phyloP scores from a whole-genome alignment of 2,329 filamentous ascomycete species.

The Phialophora expanda region DNA sequence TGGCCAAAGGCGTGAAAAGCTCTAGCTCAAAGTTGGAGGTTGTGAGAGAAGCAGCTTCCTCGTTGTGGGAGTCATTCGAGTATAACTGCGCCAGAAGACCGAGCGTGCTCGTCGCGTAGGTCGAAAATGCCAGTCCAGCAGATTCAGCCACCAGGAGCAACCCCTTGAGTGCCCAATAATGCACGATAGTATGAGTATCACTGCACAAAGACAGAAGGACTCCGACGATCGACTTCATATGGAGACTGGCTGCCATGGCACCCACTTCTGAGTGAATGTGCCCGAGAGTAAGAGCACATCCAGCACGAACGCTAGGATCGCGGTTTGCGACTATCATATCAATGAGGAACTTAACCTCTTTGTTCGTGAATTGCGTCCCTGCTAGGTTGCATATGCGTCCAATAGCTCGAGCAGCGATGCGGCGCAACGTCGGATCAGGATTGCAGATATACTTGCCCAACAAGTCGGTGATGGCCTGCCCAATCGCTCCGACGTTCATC shows the following conservation, averaged over 20 bases:
- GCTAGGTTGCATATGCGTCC: constrained; percentile 83
- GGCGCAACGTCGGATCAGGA: constrained; percentile 82
- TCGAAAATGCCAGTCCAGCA: constrained; percentile 87
- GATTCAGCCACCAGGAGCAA: constrained; percentile 86
- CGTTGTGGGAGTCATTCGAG: constrained; percentile 86
- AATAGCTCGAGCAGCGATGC: constrained; percentile 80
- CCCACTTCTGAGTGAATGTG: constrained; percentile 94
- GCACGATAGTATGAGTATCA: constrained; percentile 91
- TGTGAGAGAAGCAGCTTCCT: constrained; percentile 76
- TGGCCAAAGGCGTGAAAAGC: constrained; percentile 77
- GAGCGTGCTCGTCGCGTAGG: constrained; percentile 85
- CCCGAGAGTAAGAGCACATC: constrained; percentile 90
- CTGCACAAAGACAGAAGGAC: constrained; percentile 98
- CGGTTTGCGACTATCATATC: constrained; percentile 94
- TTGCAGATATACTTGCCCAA: constrained; percentile 73
- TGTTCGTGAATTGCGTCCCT: constrained; percentile 85
- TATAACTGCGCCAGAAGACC: constrained; percentile 95
- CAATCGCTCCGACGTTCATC: constrained; percentile 74
- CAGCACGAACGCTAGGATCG: constrained; percentile 89
- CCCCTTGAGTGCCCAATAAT: constrained; percentile 94
- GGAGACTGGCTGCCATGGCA: constrained; percentile 95
- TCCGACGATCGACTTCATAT: constrained; percentile 95
- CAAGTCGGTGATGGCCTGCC: constrained; percentile 64
- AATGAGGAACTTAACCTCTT: constrained; percentile 87
- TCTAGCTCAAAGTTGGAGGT: constrained; percentile 92